Evolutionary conservation across 2,329 filamentous ascomycete genomes (phyloP), one percentile per base, ranked within the genome.

Genomic region (Tolypocladium capitatum): DNA sequence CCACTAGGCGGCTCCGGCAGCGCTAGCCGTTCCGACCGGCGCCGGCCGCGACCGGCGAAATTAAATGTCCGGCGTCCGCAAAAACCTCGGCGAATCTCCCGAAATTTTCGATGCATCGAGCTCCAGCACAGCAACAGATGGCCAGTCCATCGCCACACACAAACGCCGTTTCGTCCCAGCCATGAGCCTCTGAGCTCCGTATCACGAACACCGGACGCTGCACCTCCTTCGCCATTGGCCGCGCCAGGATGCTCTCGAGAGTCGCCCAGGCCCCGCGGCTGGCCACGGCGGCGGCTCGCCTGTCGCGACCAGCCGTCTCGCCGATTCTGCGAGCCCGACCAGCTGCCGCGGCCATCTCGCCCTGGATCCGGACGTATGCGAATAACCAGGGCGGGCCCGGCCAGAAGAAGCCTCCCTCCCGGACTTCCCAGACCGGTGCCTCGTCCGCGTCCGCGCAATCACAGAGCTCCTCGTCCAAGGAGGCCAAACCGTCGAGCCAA

Each of bases 221-320:
- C 7, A 28, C 24, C 14, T 5, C 38, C 6, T 3, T 11, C 14
- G 8, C 38, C 24, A 41, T 41, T 41, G 38, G 38, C 38, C 9
- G 38, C 18, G 47, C 57, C 58, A 53, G 59, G 63, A 77, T 77
- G 53, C 52, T 71, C 58, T 63, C 60, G 28, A 54, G 59, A 60
- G 53, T 62, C 54, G 61, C 58, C 53, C 58, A 58, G 52, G 59
- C 60, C 49, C 57, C 62, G 49, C 56, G 61, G 53, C 55, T 65
- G 56, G 63, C 59, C 55, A 55, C 59, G 56, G 54, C 56, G 50
- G 55, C 59, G 43, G 55, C 58, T 47, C 60, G 57, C 43, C 51
- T 60, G 41, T 54, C 61, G 43, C 55, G 54, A 45, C 56, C 57
- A 28, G 54, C 55, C 46, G 52, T 55, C 46, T 48, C 56, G 30